Evolutionary conservation across 2,329 filamentous ascomycete genomes (phyloP).

Genomic region (Venturia effusa): DNA sequence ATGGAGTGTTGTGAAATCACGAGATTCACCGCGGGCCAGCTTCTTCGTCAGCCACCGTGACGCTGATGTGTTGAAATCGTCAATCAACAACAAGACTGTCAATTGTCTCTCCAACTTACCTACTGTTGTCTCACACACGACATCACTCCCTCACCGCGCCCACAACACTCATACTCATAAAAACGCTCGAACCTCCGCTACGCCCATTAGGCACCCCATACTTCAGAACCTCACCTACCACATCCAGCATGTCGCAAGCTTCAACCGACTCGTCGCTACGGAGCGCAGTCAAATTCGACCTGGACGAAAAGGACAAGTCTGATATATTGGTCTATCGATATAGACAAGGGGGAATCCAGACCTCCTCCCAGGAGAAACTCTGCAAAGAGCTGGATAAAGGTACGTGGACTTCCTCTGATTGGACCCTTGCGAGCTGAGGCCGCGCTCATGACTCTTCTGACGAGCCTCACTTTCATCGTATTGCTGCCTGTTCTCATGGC

Average conservation of each 20-base stretch:
- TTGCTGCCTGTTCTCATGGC: no score
- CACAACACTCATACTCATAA: background rate
- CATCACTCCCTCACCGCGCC: background rate
- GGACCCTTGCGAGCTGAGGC: background rate
- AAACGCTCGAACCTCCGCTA: background rate
- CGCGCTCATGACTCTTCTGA: no score
- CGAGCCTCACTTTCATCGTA: no score
- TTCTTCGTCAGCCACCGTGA: background rate
- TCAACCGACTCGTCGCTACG: constrained; percentile 4
- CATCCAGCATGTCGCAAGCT: constrained; percentile 3
- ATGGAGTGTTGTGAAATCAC: background rate
- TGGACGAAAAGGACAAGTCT: constrained; percentile 33
- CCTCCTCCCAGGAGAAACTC: constrained; percentile 34
- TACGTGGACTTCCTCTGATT: constrained; percentile 14
- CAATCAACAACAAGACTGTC: background rate
- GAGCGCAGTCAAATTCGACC: constrained; percentile 10
- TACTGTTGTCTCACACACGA: background rate
- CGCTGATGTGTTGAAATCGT: no score
- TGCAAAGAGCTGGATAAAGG: constrained; percentile 28
- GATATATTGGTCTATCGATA: constrained; percentile 37
- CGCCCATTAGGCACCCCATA: background rate
- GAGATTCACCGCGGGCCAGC: no score
- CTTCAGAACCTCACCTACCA: background rate
- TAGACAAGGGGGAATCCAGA: constrained; percentile 31
- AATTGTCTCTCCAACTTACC: background rate